Evolutionary conservation across 805 yeast genomes (phyloP), one percentile per base, ranked within the genome.

Genomic region (Tetrapisispora iriomotensis): DNA sequence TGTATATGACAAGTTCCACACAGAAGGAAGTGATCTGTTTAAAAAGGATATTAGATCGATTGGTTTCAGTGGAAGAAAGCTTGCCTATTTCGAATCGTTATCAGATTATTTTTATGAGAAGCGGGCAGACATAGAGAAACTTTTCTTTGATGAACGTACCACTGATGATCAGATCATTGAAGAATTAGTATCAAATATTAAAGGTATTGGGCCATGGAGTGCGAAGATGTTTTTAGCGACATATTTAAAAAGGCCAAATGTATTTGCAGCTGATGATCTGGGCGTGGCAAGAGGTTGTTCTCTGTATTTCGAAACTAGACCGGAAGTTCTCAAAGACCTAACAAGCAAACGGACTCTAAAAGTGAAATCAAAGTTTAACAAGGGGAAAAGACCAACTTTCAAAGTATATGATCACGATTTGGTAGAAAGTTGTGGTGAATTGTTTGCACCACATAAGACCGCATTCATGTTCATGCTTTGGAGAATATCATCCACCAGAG

Each of bases 271-370:
- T 5, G 84, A 78, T 15, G 96, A 88, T 60, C 61, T 88, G 34
- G 96, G 96, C 1, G 73, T 88, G 2, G 86, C 88, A 24, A 65
- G 94, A 45, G 96, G 96, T 0, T 73, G 79, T 42, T 72, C 85
- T 0, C 57, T 68, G 22, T 88, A 84, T 58, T 55, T 83, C 19
- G 65, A 64, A 14, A 66, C 68, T 33, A 62, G 82, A 38, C 79
- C 78, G 0, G 67, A 68, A 4, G 43, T 79, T 12, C 48, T 72
- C 8, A 50, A 62, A 28, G 68, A 70, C 34, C 56, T 76, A 6
- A 71, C 35, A 3, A 58, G 62, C 4, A 53, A 66, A 57, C 47
- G 73, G 60, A 49, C 49, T 1, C 51, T 41, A n/a, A 49, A 54
- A 12, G 57, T 54, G 53, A 65, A 47, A 45, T 56, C 57, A 40